Percentiles rank a stretch among this genome's conserved stretches.
phyloP scores from a whole-genome alignment of 169 alveolate genomes.

The Amoebophrya sp. region DNA sequence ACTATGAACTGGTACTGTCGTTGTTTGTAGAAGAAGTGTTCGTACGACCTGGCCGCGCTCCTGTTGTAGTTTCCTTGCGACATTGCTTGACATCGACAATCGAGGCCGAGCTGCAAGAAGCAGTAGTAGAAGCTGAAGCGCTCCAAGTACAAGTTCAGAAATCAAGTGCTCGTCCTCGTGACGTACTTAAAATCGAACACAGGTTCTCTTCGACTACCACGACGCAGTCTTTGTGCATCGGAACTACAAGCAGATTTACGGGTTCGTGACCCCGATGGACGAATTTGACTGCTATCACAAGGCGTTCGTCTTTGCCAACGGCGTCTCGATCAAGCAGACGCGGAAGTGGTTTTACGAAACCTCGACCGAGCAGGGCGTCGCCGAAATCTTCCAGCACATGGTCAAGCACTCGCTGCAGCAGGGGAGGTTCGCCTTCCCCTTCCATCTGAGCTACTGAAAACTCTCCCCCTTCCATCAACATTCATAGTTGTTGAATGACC shows the following conservation, averaged over 20 bases:
- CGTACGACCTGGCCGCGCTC: too few species aligned
- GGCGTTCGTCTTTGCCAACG: not conserved
- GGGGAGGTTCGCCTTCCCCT: not conserved
- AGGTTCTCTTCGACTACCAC: not conserved
- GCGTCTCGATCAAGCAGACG: not conserved
- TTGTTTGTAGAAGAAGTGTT: too few species aligned
- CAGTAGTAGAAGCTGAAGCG: too few species aligned
- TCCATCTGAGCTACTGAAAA: not conserved
- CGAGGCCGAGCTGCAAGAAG: too few species aligned
- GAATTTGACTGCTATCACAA: not conserved
- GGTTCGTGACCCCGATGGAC: not conserved
- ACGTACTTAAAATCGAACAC: too few species aligned
- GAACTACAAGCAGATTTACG: not conserved
- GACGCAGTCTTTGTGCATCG: not conserved
- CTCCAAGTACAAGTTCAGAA: too few species aligned
- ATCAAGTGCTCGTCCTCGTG: too few species aligned
- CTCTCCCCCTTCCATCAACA: too few species aligned
- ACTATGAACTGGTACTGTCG: not conserved
- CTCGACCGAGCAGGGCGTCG: not conserved
- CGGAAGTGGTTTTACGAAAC: not conserved
- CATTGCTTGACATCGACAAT: too few species aligned
- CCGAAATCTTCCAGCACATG: not conserved
- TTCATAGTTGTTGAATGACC: too few species aligned
- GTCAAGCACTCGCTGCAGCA: not conserved
- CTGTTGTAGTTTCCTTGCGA: too few species aligned